Conservation (phyloP, 1,284 basidiomycete species). For the Polyporus tsugae region DNA sequence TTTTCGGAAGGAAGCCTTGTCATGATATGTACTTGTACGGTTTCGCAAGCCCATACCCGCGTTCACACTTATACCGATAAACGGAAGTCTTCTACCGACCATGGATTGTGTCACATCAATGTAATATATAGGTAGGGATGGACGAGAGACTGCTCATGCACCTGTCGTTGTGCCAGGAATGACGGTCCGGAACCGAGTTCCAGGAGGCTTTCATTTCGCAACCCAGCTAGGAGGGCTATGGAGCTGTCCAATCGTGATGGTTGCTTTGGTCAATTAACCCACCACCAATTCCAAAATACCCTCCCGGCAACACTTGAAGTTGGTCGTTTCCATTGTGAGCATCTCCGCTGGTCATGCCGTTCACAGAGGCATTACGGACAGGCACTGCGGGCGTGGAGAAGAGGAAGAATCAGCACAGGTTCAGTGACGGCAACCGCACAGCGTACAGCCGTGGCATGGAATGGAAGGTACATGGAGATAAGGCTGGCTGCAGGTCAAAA, state of each 20-base stretch:
- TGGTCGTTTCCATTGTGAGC: not conserved
- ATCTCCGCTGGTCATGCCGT: not conserved
- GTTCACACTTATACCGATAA: constrained; percentile 1
- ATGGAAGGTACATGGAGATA: not conserved
- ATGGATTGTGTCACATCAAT: not conserved
- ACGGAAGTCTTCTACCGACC: not conserved
- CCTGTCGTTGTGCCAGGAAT: not conserved
- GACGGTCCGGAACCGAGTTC: not conserved
- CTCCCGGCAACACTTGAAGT: not conserved
- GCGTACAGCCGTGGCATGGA: not conserved
- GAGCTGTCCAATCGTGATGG: not conserved
- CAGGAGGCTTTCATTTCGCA: not conserved
- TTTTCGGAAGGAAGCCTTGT: not conserved
- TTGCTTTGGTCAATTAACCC: not conserved
- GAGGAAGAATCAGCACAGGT: not conserved
- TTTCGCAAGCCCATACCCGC: constrained; percentile 6
- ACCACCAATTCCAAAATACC: not conserved
- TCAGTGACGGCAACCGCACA: not conserved
- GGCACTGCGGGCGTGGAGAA: constrained; percentile 2
- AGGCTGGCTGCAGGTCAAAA: not conserved
- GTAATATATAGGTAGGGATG: not conserved
- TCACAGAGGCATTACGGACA: not conserved
- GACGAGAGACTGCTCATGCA: not conserved
- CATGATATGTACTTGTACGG: constrained; percentile 31
- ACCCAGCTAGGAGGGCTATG: not conserved